phyloP scores from a whole-genome alignment of 805 yeast species.

The Suhomyces sp. region DNA sequence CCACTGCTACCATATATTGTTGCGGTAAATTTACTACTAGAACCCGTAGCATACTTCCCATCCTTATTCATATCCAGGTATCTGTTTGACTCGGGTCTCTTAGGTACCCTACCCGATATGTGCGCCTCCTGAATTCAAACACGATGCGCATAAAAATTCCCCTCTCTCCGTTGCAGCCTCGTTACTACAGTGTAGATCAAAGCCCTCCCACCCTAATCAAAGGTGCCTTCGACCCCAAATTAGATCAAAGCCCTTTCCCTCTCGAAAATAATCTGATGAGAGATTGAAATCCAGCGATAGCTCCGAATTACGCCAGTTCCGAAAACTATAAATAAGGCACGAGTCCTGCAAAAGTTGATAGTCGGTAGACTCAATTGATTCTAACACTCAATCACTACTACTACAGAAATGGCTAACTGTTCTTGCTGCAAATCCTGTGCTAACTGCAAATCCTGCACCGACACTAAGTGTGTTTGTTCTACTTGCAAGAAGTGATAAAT shows the following conservation, averaged over 20 bases:
- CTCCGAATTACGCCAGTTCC: neutral
- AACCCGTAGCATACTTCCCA: too few species aligned
- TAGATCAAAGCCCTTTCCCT: neutral
- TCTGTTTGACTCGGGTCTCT: neutral
- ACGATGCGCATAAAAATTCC: neutral
- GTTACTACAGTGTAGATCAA: neutral
- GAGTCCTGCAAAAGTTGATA: neutral
- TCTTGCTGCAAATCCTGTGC: conserved; percentile 12
- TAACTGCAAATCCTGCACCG: conserved; percentile 11
- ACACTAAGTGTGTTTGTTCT: conserved; percentile 9
- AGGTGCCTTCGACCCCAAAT: too few species aligned
- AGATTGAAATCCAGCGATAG: neutral
- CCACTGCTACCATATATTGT: neutral
- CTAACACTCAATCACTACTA: neutral
- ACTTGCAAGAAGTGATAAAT: conserved; percentile 10
- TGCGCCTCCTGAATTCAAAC: neutral
- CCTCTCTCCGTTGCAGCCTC: neutral
- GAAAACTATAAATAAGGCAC: conserved; percentile 1
- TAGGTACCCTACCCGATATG: neutral
- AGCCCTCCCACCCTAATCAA: neutral
- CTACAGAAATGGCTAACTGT: conserved; percentile 9
- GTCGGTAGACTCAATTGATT: neutral
- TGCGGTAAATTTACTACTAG: too few species aligned
- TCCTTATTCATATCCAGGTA: too few species aligned
- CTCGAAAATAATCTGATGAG: neutral